A percentile compares a stretch with the other conserved stretches of the same genome.
phyloP scores from a whole-genome alignment of 202 grass and related monocot species.

The Schoenoplectus tabernaemontani region DNA sequence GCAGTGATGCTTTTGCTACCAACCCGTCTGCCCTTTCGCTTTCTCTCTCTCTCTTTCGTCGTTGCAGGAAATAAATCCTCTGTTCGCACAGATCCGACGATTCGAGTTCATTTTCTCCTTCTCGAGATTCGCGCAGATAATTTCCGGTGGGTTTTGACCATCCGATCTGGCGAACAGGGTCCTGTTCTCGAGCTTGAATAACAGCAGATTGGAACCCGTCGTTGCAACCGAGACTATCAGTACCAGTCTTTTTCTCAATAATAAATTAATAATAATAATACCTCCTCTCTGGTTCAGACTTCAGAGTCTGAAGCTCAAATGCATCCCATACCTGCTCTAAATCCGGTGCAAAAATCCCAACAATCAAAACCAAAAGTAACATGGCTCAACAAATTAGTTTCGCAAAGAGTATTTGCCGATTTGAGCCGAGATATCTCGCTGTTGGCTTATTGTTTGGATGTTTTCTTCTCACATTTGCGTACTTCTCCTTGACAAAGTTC shows the following conservation, averaged over 20 bases:
- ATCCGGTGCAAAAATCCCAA: background rate
- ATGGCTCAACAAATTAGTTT: slow-evolving; percentile 30
- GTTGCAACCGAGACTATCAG: no score
- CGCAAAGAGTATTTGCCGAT: slow-evolving; percentile 40
- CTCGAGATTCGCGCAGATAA: no score
- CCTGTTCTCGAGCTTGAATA: no score
- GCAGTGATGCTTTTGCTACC: background rate
- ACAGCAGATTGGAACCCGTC: no score
- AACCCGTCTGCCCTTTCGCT: background rate
- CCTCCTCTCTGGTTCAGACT: background rate
- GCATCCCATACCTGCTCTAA: background rate
- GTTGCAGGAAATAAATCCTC: no score
- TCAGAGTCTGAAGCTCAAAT: background rate
- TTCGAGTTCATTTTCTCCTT: no score
- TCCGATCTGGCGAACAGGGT: no score
- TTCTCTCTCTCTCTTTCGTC: background rate
- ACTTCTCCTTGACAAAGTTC: slow-evolving; percentile 58
- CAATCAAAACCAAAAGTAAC: background rate
- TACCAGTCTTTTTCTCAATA: background rate
- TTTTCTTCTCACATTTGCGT: slow-evolving; percentile 51
- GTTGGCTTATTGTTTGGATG: slow-evolving; percentile 49
- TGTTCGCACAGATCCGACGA: no score
- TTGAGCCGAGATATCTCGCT: slow-evolving; percentile 50
- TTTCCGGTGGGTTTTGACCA: no score
- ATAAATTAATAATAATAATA: background rate